phyloP scores from a whole-genome alignment of 2,329 filamentous ascomycete species.

The Xylaria sp. region DNA sequence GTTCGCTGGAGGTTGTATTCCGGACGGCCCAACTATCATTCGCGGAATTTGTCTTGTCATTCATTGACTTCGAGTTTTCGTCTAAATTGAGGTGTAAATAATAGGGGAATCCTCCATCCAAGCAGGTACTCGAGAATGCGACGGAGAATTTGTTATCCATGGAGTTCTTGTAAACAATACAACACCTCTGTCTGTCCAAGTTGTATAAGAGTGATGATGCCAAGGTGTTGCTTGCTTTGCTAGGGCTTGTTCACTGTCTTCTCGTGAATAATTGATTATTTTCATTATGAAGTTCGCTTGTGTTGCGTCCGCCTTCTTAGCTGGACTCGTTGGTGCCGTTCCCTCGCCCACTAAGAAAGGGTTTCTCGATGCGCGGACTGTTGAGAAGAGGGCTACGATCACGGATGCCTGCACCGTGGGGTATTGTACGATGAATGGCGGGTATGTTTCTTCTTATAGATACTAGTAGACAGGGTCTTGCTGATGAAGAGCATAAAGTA shows the following conservation, averaged over 20 bases:
- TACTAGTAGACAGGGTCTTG: not conserved
- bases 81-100: not conserved
- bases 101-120: not conserved
- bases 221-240: not conserved
- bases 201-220: not conserved
- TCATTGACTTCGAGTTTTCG: not conserved
- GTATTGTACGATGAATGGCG: constrained; percentile 33
- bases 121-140: not conserved
- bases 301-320: constrained; percentile 19
- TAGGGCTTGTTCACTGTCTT: not conserved
- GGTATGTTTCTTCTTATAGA: constrained; percentile 3
- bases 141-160: not conserved
- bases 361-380: constrained; percentile 24
- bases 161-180: not conserved
- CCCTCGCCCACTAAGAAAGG: constrained; percentile 30
- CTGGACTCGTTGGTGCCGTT: constrained; percentile 29
- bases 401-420: constrained; percentile 35
- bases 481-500: constrained; percentile 30
- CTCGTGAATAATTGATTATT: not conserved
- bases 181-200: not conserved
- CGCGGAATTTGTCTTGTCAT: constrained; percentile 9
- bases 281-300: constrained; percentile 14
- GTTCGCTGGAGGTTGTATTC: not conserved
- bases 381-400: constrained; percentile 35
- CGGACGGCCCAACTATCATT: constrained; percentile 4